Percentiles rank a stretch among this genome's conserved stretches.
These are phyloP conservation scores for Leccinum uliginosum DNA, from an alignment of 768 basidiomycete species.

Conservation along the genomic window DNA sequence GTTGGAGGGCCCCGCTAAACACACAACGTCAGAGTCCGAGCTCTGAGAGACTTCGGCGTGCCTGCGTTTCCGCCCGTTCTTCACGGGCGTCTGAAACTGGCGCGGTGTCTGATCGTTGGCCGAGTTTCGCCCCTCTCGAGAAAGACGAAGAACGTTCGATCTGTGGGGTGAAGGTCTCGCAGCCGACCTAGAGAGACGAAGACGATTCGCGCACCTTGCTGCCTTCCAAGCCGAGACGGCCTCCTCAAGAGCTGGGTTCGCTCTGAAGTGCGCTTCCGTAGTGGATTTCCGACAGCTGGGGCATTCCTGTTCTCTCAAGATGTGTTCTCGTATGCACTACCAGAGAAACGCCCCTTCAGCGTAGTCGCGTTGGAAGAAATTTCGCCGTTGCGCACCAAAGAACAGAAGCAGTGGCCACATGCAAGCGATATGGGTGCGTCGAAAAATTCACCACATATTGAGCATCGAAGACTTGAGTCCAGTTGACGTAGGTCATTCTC, in stretches of 20 bases:
- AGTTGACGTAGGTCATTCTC: conserved; percentile 53
- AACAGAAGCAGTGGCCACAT: conserved; percentile 85
- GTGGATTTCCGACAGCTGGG: conserved; percentile 62
- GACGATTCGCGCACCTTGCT: conserved; percentile 51
- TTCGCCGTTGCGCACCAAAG: conserved; percentile 45
- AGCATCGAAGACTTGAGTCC: conserved; percentile 65
- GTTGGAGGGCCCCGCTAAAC: conserved; percentile 30
- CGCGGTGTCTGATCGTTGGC: conserved; percentile 15
- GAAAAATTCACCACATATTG: conserved; percentile 72
- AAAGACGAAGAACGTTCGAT: conserved; percentile 39
- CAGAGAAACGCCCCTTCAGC: conserved; percentile 4
- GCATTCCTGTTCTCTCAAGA: conserved; percentile 61
- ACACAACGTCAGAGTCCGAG: conserved; percentile 28
- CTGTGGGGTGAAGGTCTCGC: conserved; percentile 25
- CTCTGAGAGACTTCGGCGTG: conserved; percentile 15
- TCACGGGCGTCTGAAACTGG: conserved; percentile 11
- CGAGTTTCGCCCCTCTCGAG: conserved; percentile 26
- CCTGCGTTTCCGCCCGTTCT: conserved; percentile 36
- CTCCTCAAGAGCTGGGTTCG: conserved; percentile 69
- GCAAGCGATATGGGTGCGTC: conserved; percentile 66
- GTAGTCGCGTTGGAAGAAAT: neutral
- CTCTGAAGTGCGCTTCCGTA: conserved; percentile 59
- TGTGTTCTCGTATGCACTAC: conserved; percentile 66
- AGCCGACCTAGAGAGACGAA: neutral
- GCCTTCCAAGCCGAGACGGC: conserved; percentile 65